Evolutionary conservation across 1,139 yeast genomes (phyloP), one percentile per base, ranked within the genome.

Genomic region (Lodderomyces theae): DNA sequence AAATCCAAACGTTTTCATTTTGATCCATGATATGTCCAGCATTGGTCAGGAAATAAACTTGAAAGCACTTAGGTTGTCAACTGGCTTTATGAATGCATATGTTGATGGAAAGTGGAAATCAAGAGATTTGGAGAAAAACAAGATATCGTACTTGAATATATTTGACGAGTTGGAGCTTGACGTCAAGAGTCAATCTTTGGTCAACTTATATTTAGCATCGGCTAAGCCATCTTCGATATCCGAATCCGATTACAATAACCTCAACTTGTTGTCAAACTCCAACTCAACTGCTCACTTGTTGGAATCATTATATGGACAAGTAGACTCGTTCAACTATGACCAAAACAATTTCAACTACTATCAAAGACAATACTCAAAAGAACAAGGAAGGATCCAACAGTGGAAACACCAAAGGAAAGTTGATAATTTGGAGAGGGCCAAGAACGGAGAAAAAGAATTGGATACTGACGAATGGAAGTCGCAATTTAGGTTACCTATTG

Each of bases 291-390:
- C 74, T 18, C 75, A 71, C 53, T 66, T 72, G 52, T 76, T 84
- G 48, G 95, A 86, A 58, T 77, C 79, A 36, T 72, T 88, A 53
- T 77, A 82, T 56, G 85, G 83, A 44, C 80, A 88, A 41, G 77
- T 86, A 35, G 95, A 88, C 60, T 81, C 84, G 37, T 82, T 80
- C 68, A 83, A 83, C 66, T 82, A 82, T 57, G 94, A 86, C 57
- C 87, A 86, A 60, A 83, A 85, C 52, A 86, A 83, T 64, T 82
- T 84, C 71, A 86, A 86, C 68, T 82, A 82, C 62, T 87, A 81
- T 69, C 95, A 86, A 66, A 80, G 95, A 68, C 83, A 80, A 55
- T 70, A 79, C 50, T 78, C 82, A 41, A 79, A 89, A 60, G 95
- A 86, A 58, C 72, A 74, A 59, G 66, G 80, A 45, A 85, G 82